phyloP scores from a whole-genome alignment of 305 asterid species.

The Fraxinus dipetala region DNA sequence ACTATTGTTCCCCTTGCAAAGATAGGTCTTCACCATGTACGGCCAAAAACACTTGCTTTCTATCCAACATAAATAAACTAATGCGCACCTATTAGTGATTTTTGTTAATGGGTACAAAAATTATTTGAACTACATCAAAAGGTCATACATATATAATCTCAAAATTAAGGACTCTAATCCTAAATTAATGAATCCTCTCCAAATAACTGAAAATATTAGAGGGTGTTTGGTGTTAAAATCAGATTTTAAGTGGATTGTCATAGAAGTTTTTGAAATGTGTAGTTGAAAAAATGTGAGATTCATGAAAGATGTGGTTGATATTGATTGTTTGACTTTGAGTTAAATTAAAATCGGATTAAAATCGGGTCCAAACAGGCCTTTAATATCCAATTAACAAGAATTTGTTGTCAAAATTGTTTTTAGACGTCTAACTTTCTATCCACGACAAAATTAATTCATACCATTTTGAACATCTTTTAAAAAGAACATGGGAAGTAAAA shows the following conservation, averaged over 20 bases:
- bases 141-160: background rate
- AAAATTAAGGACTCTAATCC: background rate
- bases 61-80: background rate
- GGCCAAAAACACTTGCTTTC: background rate
- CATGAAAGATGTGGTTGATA: too few relatives aligned
- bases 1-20: too few relatives aligned
- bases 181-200: background rate
- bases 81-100: background rate
- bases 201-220: background rate
- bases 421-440: too few relatives aligned
- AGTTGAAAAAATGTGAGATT: too few relatives aligned
- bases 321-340: too few relatives aligned
- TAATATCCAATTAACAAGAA: background rate
- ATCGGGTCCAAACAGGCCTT: too few relatives aligned
- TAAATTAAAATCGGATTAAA: too few relatives aligned
- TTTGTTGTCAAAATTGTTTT: background rate
- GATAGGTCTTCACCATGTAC: background rate
- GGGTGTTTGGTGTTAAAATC: too few relatives aligned
- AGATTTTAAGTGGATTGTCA: too few relatives aligned
- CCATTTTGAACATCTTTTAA: background rate
- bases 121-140: background rate
- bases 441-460: background rate
- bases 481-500: background rate
- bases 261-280: too few relatives aligned
- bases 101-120: background rate